A percentile compares a stretch with the other conserved stretches of the same genome.
phyloP scores from a whole-genome alignment of 2,329 filamentous ascomycete species.

The Fusarium fujikuroi region DNA sequence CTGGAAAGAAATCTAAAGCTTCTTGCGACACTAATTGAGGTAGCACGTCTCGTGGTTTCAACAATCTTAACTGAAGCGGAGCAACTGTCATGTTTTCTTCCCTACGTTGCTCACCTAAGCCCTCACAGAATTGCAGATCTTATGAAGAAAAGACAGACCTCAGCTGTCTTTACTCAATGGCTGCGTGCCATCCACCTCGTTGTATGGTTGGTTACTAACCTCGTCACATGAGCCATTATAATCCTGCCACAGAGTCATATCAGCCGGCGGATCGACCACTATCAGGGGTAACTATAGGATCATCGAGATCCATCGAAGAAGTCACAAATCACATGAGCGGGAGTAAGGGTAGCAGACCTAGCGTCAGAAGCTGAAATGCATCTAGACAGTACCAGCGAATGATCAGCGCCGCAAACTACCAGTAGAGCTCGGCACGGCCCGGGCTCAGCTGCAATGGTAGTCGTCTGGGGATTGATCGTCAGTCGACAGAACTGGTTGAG shows the following conservation, averaged over 20 bases:
- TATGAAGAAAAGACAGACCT: accelerated
- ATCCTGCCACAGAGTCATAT: neutral
- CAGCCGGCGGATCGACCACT: accelerated
- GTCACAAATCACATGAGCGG: accelerated
- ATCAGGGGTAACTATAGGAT: accelerated
- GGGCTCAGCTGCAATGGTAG: neutral
- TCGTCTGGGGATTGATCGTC: too few species aligned
- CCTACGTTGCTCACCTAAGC: too few species aligned
- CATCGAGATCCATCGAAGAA: neutral
- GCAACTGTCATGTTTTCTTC: neutral
- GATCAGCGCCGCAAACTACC: accelerated
- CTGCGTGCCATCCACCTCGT: neutral
- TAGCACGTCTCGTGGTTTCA: accelerated
- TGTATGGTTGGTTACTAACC: accelerated
- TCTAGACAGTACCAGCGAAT: too few species aligned
- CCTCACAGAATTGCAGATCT: neutral
- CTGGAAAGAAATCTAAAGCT: accelerated
- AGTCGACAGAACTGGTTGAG: too few species aligned
- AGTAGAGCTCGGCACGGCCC: neutral
- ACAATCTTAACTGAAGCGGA: neutral
- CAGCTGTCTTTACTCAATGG: accelerated
- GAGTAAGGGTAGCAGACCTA: accelerated
- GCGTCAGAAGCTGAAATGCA: neutral
- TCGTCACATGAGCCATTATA: accelerated
- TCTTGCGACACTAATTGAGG: accelerated